Percentiles rank a stretch among this genome's conserved stretches.
Evolutionary conservation across 441 rosid genomes (phyloP).

Genomic region (Pelargonium fulgidum): DNA sequence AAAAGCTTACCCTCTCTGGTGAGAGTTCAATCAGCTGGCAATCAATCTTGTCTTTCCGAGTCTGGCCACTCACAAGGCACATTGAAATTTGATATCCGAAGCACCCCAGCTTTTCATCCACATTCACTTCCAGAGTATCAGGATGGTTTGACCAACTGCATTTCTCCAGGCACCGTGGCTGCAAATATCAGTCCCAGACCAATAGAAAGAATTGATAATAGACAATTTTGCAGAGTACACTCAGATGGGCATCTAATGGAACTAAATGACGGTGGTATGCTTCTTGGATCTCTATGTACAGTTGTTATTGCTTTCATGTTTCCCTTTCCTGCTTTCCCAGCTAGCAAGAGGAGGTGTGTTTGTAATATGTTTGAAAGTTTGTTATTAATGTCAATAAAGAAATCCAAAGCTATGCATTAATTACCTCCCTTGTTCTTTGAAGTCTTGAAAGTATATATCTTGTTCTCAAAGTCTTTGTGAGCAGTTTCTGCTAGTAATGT

Average conservation of each 20-base stretch:
- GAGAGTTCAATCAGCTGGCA: slow-evolving; percentile 34
- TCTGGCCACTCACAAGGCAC: slow-evolving; percentile 36
- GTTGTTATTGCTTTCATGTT: slow-evolving; percentile 8
- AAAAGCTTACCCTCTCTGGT: slow-evolving; percentile 38
- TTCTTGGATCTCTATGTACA: slow-evolving; percentile 9
- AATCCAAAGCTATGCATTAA: slow-evolving; percentile 3
- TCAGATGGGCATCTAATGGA: slow-evolving; percentile 33
- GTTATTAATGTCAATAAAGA: not conserved
- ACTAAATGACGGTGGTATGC: slow-evolving; percentile 32
- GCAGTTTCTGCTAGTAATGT: not conserved
- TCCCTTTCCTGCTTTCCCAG: not conserved
- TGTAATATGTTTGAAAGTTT: not conserved
- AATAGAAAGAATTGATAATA: slow-evolving; percentile 33
- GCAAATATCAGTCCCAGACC: slow-evolving; percentile 32
- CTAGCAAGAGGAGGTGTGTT: not conserved
- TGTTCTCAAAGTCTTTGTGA: not conserved
- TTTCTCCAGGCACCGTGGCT: slow-evolving; percentile 28
- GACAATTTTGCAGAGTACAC: slow-evolving; percentile 27
- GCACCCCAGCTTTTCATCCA: slow-evolving; percentile 31
- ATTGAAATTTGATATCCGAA: slow-evolving; percentile 29
- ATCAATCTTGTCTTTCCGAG: slow-evolving; percentile 29
- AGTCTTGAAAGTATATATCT: not conserved
- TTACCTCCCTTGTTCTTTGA: slow-evolving; percentile 13
- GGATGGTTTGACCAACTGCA: slow-evolving; percentile 33
- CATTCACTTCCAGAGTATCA: slow-evolving; percentile 50